Evolutionary conservation across 140 eudicot genomes (phyloP).

Genomic region (Stevia rebaudiana): DNA sequence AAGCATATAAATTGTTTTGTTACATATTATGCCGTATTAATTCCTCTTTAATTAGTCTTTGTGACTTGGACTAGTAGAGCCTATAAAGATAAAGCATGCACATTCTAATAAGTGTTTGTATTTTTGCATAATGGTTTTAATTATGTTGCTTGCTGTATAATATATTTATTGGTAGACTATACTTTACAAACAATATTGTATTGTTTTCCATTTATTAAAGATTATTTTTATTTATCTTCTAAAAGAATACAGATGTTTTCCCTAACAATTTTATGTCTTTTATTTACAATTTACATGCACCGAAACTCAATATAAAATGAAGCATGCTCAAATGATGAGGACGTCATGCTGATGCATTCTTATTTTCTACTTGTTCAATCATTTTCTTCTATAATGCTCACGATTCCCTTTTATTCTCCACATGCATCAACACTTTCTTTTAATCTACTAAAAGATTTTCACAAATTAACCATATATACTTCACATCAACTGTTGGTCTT

Average conservation of each 20-base stretch:
- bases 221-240: background rate
- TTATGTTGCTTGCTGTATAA: too few relatives aligned
- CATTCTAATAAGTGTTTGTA: too few relatives aligned
- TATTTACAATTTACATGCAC: conserved; percentile 7
- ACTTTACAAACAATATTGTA: too few relatives aligned
- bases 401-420: background rate
- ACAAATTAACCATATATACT: background rate
- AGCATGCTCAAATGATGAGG: conserved; percentile 8
- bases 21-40: too few relatives aligned
- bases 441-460: conserved; percentile 10
- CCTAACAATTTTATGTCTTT: background rate
- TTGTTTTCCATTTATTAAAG: too few relatives aligned
- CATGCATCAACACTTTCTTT: background rate
- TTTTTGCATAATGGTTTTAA: too few relatives aligned
- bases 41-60: too few relatives aligned
- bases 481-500: conserved; percentile 11
- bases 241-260: background rate
- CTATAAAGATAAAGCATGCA: too few relatives aligned
- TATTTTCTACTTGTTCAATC: conserved; percentile 8
- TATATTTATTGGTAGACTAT: too few relatives aligned
- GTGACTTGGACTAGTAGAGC: too few relatives aligned
- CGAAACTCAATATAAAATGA: background rate
- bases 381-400: conserved; percentile 1
- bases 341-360: background rate
- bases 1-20: too few relatives aligned